phyloP scores from a whole-genome alignment of 2,329 filamentous ascomycete species.

The Ophiostoma angusticollis region DNA sequence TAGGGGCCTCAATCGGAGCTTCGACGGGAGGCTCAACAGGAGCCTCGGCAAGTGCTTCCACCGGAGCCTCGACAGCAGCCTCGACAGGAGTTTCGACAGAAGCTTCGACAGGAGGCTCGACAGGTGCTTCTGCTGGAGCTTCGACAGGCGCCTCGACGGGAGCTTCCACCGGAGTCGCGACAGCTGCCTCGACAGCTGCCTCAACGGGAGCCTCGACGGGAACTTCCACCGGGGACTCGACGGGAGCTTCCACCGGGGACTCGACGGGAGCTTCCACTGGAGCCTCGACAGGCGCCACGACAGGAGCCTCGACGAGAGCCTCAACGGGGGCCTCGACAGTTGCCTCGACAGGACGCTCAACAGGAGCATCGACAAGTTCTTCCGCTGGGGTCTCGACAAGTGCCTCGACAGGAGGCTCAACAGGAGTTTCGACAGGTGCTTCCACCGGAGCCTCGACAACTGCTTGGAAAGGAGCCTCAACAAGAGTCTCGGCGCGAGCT shows the following conservation, averaged over 20 bases:
- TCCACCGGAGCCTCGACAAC: neutral
- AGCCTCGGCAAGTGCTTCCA: neutral
- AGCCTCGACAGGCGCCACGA: neutral
- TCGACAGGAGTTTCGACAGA: neutral
- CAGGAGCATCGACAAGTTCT: neutral
- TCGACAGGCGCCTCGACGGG: neutral
- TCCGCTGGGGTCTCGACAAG: neutral
- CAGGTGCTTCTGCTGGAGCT: neutral
- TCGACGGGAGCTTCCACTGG: neutral
- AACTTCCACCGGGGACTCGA: neutral
- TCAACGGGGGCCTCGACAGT: neutral
- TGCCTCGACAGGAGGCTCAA: neutral
- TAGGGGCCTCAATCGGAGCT: conserved; percentile 7
- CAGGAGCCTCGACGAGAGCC: conserved; percentile 1
- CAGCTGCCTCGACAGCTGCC: neutral
- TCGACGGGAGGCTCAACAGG: conserved; percentile 1
- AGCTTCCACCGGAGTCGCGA: conserved; percentile 6
- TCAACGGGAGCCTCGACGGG: neutral
- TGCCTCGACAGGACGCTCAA: neutral
- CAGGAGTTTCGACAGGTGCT: too few relatives aligned
- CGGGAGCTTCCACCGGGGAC: neutral
- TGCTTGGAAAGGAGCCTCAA: neutral
- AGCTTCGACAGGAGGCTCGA: neutral
- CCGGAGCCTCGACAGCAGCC: neutral
- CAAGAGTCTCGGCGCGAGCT: neutral